These are phyloP conservation scores for Agrocybe pediades DNA, from an alignment of 768 basidiomycete genomes.

Conservation along the genomic window DNA sequence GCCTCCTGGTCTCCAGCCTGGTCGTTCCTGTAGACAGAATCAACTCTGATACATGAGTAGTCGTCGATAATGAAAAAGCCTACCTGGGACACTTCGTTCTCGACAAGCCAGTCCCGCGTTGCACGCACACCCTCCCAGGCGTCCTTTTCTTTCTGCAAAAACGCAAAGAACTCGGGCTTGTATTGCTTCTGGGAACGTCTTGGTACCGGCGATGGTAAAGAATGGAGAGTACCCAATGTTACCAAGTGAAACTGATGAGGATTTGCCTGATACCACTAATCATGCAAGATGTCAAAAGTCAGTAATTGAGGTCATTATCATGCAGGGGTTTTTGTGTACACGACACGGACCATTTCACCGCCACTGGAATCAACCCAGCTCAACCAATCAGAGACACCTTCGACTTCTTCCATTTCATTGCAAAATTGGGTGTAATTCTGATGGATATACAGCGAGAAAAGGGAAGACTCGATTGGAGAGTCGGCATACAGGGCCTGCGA, in stretches of 20 bases:
- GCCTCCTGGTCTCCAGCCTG: conserved; percentile 32
- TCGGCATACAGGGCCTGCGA: conserved; percentile 74
- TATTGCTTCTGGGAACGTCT: conserved; percentile 78
- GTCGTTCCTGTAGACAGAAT: conserved; percentile 18
- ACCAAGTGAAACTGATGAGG: conserved; percentile 88
- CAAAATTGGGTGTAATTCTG: conserved; percentile 93
- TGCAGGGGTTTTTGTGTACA: no score
- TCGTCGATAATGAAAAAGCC: conserved; percentile 4
- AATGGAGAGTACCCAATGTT: conserved; percentile 81
- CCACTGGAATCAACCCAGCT: conserved; percentile 76
- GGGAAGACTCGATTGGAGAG: conserved; percentile 87
- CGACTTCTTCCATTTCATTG: conserved; percentile 72
- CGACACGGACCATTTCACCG: conserved; percentile 57
- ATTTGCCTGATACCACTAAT: conserved; percentile 67
- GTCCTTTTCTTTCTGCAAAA: conserved; percentile 54
- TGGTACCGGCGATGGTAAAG: conserved; percentile 84
- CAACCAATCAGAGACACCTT: conserved; percentile 68
- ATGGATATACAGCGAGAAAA: conserved; percentile 89
- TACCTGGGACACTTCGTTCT: conserved; percentile 22
- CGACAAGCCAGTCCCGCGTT: conserved; percentile 59
- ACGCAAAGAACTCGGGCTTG: conserved; percentile 87
- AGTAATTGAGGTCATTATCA: background rate
- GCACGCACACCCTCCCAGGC: conserved; percentile 61
- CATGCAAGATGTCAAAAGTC: conserved; percentile 1
- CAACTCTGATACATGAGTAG: background rate